Evolutionary conservation across 306 rosid species (phyloP).

Genomic region (Rosa multiflora): DNA sequence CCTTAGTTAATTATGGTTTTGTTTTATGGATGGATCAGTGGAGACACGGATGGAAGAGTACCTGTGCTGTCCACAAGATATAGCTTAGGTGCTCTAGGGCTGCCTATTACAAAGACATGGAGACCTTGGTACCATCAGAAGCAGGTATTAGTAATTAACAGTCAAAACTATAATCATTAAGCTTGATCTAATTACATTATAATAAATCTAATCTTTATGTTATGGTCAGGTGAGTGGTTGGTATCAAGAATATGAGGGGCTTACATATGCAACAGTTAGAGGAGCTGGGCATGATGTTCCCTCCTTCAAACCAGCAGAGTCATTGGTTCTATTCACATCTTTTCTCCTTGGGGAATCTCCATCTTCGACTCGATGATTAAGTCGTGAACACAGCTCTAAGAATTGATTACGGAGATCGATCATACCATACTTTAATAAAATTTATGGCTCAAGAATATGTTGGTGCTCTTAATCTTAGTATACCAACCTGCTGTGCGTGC

Average conservation of each 20-base stretch:
- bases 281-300: conserved; percentile 99
- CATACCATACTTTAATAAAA: neutral
- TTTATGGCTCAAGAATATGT: neutral
- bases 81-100: conserved; percentile 56
- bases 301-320: conserved; percentile 78
- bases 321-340: conserved; percentile 65
- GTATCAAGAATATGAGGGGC: conserved; percentile 80
- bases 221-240: conserved; percentile 77
- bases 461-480: neutral
- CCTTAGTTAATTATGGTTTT: neutral
- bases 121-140: conserved; percentile 83
- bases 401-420: neutral
- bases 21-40: conserved; percentile 41
- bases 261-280: conserved; percentile 82
- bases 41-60: conserved; percentile 95
- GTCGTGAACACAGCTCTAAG: neutral
- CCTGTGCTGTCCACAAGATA: conserved; percentile 85
- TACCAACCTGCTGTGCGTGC: neutral
- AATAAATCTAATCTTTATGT: too few species aligned
- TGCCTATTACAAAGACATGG: conserved; percentile 69
- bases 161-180: neutral
- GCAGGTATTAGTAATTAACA: conserved; percentile 46
- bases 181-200: neutral
- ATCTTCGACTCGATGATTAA: conserved; percentile 39
- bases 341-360: conserved; percentile 66